Evolutionary conservation across 768 basidiomycete genomes (phyloP).

Genomic region (Russula virescens): DNA sequence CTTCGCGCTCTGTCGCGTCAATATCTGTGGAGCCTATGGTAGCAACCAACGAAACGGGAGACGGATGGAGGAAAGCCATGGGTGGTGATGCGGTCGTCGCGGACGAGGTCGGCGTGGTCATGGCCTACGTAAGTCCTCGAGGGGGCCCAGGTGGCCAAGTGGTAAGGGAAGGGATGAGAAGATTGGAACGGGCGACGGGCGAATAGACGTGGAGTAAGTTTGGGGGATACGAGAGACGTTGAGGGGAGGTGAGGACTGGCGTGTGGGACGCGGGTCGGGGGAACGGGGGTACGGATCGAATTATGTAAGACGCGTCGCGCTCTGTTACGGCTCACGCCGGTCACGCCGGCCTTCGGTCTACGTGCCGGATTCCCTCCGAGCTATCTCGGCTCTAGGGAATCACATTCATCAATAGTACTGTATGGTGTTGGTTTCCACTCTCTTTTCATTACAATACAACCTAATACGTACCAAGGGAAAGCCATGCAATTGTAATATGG

Average conservation of each 20-base stretch:
- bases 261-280: conserved; percentile 25
- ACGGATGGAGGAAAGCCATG: conserved; percentile 50
- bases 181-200: neutral
- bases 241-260: conserved; percentile 18
- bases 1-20: conserved; percentile 45
- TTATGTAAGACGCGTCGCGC: conserved; percentile 27
- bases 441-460: neutral
- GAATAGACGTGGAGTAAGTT: conserved; percentile 1
- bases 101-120: conserved; percentile 79
- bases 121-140: conserved; percentile 28
- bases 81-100: conserved; percentile 80
- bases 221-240: conserved; percentile 5
- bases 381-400: neutral
- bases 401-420: no score
- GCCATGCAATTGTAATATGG: neutral
- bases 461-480: no score
- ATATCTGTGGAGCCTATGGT: conserved; percentile 36
- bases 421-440: neutral
- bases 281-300: conserved; percentile 16
- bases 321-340: conserved; percentile 21
- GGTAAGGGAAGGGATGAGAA: neutral
- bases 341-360: conserved; percentile 18
- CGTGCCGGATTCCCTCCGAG: conserved; percentile 14
- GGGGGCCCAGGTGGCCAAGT: neutral
- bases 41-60: conserved; percentile 33